These are phyloP conservation scores for Hypoxylon trugodes DNA, from an alignment of 495 filamentous ascomycete species.

Conservation along the genomic window DNA sequence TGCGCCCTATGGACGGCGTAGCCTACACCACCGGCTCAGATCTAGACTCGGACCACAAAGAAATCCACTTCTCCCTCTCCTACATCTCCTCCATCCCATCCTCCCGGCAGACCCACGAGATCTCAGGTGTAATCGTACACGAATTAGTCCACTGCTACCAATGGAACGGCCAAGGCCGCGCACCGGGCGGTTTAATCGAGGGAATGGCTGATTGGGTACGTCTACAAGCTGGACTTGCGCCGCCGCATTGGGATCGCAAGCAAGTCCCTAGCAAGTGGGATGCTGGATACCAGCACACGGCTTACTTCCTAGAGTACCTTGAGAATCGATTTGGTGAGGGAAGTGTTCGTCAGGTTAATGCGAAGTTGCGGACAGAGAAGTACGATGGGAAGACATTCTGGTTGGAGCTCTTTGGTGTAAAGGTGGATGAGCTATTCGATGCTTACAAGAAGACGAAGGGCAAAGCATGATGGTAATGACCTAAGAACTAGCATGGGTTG, in stretches of 20 bases:
- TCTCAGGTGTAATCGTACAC: slow-evolving; percentile 84
- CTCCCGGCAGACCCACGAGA: slow-evolving; percentile 64
- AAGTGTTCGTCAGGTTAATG: slow-evolving; percentile 78
- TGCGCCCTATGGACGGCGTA: slow-evolving; percentile 80
- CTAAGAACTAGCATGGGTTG: neutral
- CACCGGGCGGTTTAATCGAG: slow-evolving; percentile 85
- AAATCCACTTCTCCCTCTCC: slow-evolving; percentile 85
- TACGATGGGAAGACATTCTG: slow-evolving; percentile 75
- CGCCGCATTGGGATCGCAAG: slow-evolving; percentile 83
- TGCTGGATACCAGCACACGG: slow-evolving; percentile 90
- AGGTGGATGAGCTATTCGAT: slow-evolving; percentile 74
- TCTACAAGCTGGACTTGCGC: slow-evolving; percentile 72
- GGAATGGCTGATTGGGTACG: slow-evolving; percentile 96
- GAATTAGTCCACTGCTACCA: slow-evolving; percentile 98
- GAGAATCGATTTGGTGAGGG: slow-evolving; percentile 71
- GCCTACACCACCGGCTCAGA: slow-evolving; percentile 88
- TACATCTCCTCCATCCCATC: slow-evolving; percentile 67
- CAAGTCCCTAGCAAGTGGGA: slow-evolving; percentile 75
- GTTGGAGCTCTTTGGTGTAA: slow-evolving; percentile 69
- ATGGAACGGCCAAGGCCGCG: slow-evolving; percentile 69
- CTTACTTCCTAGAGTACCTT: slow-evolving; percentile 85
- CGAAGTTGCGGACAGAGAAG: slow-evolving; percentile 63
- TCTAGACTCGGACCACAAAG: slow-evolving; percentile 89
- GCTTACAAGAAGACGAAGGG: slow-evolving; percentile 63
- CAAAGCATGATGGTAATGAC: slow-evolving; percentile 4